Evolutionary conservation across 495 filamentous ascomycete species (phyloP), one percentile per base, ranked within the genome.

Genomic region (Aspergillus sclerotiicarbonarius): DNA sequence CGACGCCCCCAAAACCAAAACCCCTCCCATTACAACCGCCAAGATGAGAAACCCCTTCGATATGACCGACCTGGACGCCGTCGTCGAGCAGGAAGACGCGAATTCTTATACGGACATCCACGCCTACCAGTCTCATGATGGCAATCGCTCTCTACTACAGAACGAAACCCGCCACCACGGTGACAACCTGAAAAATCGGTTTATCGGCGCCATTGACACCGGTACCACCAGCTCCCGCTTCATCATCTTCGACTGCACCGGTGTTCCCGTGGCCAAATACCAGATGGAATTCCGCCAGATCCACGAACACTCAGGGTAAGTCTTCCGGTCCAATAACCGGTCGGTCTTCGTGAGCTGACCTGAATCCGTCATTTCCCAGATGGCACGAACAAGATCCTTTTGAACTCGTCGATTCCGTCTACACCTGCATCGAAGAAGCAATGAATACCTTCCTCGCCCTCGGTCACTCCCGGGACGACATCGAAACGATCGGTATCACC

Each of bases 361-460:
- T 20, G 46, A 29, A 30, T 51, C 53, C 31, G 37, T 21, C 37
- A 12, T 35, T 45, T 10, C 59, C 19, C 71, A 96, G 92, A 68
- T 96, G 92, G 92, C 89, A 96, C 69, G 93, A 98, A 70, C 93
- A 98, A 67, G 90, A 96, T 63, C 90, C 93, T 8, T 72, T 83
- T 44, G 91, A 93, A 66, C 76, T 98, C 49, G 76, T 96, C 19
- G 74, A 76, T 50, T 91, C 91, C 5, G 92, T 95, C 15, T 84
- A 90, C 64, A 80, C 81, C 48, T 98, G 93, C 76, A 92, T 96
- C 54, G 89, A 94, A 58, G 82, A 84, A 62, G 91, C 91, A 1
- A 87, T 88, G 65, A 82, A 84, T 63, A 72, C 84, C 25, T 96
- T 96, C 74, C 69, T 84, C 16, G 79, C 82, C 41, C 74, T 85